Conservation (phyloP, 2,329 filamentous ascomycete species). For the Pseudogymnoascus sp. region DNA sequence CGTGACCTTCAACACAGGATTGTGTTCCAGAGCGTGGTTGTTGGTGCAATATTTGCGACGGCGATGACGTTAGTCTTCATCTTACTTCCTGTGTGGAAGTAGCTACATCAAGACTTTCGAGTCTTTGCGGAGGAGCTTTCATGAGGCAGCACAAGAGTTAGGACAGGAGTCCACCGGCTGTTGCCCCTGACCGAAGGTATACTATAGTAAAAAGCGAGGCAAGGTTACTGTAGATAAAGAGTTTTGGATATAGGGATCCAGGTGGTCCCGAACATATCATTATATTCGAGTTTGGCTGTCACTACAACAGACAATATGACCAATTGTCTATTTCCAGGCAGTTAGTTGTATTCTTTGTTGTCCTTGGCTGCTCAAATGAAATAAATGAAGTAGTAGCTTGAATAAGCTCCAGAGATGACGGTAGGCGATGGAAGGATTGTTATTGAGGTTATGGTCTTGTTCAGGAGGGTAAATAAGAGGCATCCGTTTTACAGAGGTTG, state of each 20-base stretch:
- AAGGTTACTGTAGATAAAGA: not conserved
- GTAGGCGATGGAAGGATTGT: not conserved
- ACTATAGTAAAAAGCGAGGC: not conserved
- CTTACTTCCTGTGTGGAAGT: not conserved
- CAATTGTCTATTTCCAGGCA: not conserved
- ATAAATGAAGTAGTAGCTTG: not conserved
- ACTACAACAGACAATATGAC: not conserved
- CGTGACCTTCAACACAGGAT: slow-evolving; percentile 1
- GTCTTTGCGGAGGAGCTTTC: no score
- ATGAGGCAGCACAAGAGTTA: not conserved
- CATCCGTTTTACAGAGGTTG: not conserved
- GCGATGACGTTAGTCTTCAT: slow-evolving; percentile 13
- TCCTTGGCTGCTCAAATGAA: not conserved
- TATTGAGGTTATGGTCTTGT: not conserved
- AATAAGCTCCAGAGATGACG: not conserved
- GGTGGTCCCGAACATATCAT: not conserved
- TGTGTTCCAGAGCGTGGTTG: not conserved
- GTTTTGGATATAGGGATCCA: not conserved
- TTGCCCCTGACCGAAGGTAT: not conserved
- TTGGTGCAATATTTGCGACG: not conserved
- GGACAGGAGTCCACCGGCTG: not conserved
- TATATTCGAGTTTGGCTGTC: not conserved
- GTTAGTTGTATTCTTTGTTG: not conserved
- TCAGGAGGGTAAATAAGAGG: not conserved
- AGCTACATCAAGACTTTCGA: not conserved